These are phyloP conservation scores for Saccharomyces kudriavzevii DNA, from an alignment of 805 yeast genomes.

Conservation along the genomic window DNA sequence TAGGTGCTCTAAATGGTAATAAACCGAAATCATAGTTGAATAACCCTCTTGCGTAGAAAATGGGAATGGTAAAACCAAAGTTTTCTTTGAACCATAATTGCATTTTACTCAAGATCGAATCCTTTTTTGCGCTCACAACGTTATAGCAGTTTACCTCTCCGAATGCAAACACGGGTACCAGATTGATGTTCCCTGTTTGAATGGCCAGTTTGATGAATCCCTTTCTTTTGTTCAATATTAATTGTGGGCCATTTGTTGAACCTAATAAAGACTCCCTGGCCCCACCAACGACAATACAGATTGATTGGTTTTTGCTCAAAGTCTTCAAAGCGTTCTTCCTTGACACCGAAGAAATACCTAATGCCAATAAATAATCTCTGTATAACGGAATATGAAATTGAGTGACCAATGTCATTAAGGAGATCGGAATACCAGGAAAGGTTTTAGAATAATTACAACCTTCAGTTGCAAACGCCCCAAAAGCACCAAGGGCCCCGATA, in stretches of 20 bases:
- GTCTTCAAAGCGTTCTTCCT: slow-evolving; percentile 60
- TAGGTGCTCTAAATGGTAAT: slow-evolving; percentile 74
- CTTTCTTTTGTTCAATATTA: slow-evolving; percentile 68
- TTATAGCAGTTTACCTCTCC: slow-evolving; percentile 74
- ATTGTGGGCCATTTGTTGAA: slow-evolving; percentile 43
- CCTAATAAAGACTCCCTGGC: slow-evolving; percentile 82
- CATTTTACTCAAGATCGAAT: slow-evolving; percentile 43
- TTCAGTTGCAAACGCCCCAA: slow-evolving; percentile 77
- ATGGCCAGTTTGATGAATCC: slow-evolving; percentile 88
- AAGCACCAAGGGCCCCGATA: slow-evolving; percentile 82
- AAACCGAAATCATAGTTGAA: slow-evolving; percentile 90
- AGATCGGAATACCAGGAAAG: slow-evolving; percentile 79
- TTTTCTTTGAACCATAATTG: slow-evolving; percentile 67
- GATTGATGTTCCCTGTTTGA: slow-evolving; percentile 61
- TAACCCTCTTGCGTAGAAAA: slow-evolving; percentile 85
- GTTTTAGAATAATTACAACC: slow-evolving; percentile 59
- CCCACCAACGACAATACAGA: slow-evolving; percentile 91
- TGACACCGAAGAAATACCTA: slow-evolving; percentile 82
- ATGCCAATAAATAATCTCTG: slow-evolving; percentile 71
- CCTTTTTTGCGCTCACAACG: slow-evolving; percentile 37
- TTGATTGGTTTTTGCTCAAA: slow-evolving; percentile 58
- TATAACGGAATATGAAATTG: slow-evolving; percentile 81
- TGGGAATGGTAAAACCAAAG: slow-evolving; percentile 81
- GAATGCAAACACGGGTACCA: slow-evolving; percentile 86
- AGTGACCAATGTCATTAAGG: slow-evolving; percentile 70